Evolutionary conservation across 345 rosid species (phyloP), one percentile per base, ranked within the genome.

Genomic region (Populus alba): DNA sequence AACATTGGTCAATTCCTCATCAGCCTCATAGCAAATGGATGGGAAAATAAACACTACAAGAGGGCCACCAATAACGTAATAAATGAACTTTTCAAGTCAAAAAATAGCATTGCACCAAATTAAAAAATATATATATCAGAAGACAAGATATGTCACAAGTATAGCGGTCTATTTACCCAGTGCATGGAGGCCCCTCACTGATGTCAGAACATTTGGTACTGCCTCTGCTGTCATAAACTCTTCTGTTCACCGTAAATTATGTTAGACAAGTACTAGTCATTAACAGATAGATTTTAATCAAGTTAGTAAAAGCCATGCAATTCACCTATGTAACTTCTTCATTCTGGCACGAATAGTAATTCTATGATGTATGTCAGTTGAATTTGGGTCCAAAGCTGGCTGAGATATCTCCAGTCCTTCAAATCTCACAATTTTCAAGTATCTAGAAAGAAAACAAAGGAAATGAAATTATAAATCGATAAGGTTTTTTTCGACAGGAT

Each of bases 111-210:
- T 23, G 61, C 29, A 59, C 65, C 65, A n/a, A 1, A 23, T 59
- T 59, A n/a, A 22, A 57, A n/a, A 57, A 23, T 0, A 41, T 2
- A 41, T 41, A 41, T 9, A 41, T 11, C 16, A n/a, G 25, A 59
- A 4, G 15, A 23, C 29, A 23, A n/a, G 63, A 23, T 25, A 59
- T n/a, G 10, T 23, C 27, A 59, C 63, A 23, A 18, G 18, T 45
- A 31, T 17, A 29, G 35, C 8, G 35, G 20, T 53, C 38, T 63
- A 73, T 79, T 78, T 89, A 96, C 99, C 99, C 99, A 31, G 97
- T 84, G 87, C 99, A 96, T 37, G 99, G 99, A 29, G 99, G 99
- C 65, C 98, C 99, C 86, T 91, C 92, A 6, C 99, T 96, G 77
- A 72, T 43, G 80, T 89, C 91, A 41, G 93, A 85, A 83, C 99